Evolutionary conservation across 2,329 filamentous ascomycete species (phyloP).

Genomic region (Exophiala phaeomuriformis): DNA sequence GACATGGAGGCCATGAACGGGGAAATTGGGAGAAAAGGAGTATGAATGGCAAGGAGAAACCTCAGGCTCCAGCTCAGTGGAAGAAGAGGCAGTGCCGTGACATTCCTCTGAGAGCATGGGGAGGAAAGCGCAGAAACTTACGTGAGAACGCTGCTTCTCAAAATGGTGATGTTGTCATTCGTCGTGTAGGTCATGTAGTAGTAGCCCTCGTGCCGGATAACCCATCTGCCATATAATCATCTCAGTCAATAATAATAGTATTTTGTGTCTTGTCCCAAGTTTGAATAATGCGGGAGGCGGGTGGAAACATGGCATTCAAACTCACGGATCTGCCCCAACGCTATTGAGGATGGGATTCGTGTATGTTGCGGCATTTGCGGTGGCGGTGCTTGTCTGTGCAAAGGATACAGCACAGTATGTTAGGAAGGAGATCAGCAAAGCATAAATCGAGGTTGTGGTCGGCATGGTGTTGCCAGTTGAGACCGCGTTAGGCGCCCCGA

Average conservation of each 20-base stretch:
- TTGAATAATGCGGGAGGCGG: too few species aligned
- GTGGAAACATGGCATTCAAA: background rate
- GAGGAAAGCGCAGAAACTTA: constrained; percentile 21
- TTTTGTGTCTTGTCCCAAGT: too few species aligned
- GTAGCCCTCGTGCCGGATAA: constrained; percentile 36
- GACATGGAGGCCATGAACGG: too few species aligned
- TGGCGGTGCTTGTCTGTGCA: constrained; percentile 9
- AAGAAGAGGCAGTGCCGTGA: too few species aligned
- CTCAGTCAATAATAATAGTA: too few species aligned
- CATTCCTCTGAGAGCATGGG: too few species aligned
- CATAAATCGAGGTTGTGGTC: too few species aligned
- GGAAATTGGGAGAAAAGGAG: background rate
- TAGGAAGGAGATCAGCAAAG: background rate
- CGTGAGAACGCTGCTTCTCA: constrained; percentile 34
- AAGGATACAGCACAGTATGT: background rate
- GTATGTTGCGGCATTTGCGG: constrained; percentile 34
- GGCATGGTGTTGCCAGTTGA: too few species aligned
- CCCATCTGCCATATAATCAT: constrained; percentile 27
- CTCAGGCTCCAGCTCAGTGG: too few species aligned
- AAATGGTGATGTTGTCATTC: constrained; percentile 37
- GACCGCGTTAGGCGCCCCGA: too few species aligned
- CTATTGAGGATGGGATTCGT: constrained; percentile 38
- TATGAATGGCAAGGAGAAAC: background rate
- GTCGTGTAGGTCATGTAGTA: constrained; percentile 39
- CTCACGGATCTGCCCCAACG: constrained; percentile 35